phyloP scores from a whole-genome alignment of 129 eudicot species.

The Flaveria robusta region DNA sequence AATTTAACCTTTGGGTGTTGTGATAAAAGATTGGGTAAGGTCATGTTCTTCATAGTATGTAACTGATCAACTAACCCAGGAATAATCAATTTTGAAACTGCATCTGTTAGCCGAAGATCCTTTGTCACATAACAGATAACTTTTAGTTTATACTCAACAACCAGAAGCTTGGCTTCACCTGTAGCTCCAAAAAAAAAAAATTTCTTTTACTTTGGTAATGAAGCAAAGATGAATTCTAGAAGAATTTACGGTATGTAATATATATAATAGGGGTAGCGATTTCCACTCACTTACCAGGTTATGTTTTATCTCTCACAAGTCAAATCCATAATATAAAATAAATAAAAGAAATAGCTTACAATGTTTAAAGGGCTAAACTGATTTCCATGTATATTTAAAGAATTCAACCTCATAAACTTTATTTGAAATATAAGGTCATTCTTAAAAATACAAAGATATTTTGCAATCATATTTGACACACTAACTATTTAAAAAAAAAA shows the following conservation, averaged over 20 bases:
- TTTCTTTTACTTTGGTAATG: not conserved
- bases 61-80: slow-evolving; percentile 90
- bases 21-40: slow-evolving; percentile 54
- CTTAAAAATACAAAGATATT: not conserved
- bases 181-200: slow-evolving; percentile 43
- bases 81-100: slow-evolving; percentile 69
- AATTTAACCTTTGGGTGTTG: slow-evolving; percentile 65
- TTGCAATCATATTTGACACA: not conserved
- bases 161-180: slow-evolving; percentile 66
- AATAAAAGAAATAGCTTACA: not conserved
- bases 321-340: not conserved
- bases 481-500: not conserved
- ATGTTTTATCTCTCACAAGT: not conserved
- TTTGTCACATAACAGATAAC: slow-evolving; percentile 83
- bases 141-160: slow-evolving; percentile 71
- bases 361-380: not conserved
- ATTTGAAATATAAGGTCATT: not conserved
- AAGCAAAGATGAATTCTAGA: not conserved
- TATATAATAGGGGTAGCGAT: slow-evolving; percentile 10
- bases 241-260: not conserved
- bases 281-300: not conserved
- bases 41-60: slow-evolving; percentile 60
- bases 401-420: not conserved
- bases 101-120: slow-evolving; percentile 52
- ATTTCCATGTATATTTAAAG: not conserved